These are phyloP conservation scores for Phytophthora boehmeriae DNA, from an alignment of 352 stramenopile species.

Conservation along the genomic window DNA sequence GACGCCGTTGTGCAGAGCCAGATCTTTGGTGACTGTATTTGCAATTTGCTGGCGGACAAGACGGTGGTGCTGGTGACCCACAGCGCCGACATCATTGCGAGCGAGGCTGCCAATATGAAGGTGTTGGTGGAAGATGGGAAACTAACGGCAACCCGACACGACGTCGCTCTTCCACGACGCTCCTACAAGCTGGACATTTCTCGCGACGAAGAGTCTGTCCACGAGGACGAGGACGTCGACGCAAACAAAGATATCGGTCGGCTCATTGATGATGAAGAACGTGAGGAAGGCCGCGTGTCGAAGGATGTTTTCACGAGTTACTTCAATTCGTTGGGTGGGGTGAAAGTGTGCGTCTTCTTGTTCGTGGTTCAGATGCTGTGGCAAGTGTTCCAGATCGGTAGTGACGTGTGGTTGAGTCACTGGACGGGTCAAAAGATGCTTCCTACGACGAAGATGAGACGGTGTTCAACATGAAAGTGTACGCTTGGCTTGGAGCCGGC, in stretches of 20 bases:
- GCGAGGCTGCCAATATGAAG: conserved; percentile 31
- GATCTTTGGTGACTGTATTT: conserved; percentile 75
- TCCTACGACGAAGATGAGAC: conserved; percentile 27
- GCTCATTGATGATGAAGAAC: conserved; percentile 50
- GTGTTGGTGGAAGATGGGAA: conserved; percentile 32
- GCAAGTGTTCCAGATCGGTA: conserved; percentile 44
- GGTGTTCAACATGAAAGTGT: conserved; percentile 38
- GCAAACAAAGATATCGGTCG: conserved; percentile 15
- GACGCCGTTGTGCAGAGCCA: conserved; percentile 93
- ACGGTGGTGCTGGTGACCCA: conserved; percentile 93
- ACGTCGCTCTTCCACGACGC: conserved; percentile 8
- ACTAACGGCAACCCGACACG: conserved; percentile 19
- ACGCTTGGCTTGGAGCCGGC: conserved; percentile 31
- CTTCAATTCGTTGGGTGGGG: conserved; percentile 42
- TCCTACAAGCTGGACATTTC: conserved; percentile 19
- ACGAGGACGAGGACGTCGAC: conserved; percentile 4
- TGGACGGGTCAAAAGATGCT: conserved; percentile 37
- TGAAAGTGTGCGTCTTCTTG: conserved; percentile 26
- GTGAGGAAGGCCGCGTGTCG: conserved; percentile 50
- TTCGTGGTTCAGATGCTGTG: conserved; percentile 29
- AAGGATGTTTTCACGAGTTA: conserved; percentile 46
- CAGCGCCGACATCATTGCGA: conserved; percentile 68
- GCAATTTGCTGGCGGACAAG: conserved; percentile 40
- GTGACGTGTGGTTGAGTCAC: conserved; percentile 41
- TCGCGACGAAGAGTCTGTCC: neutral